Conservation (phyloP, 805 yeast species). For the Candida pseudofarinosa region DNA sequence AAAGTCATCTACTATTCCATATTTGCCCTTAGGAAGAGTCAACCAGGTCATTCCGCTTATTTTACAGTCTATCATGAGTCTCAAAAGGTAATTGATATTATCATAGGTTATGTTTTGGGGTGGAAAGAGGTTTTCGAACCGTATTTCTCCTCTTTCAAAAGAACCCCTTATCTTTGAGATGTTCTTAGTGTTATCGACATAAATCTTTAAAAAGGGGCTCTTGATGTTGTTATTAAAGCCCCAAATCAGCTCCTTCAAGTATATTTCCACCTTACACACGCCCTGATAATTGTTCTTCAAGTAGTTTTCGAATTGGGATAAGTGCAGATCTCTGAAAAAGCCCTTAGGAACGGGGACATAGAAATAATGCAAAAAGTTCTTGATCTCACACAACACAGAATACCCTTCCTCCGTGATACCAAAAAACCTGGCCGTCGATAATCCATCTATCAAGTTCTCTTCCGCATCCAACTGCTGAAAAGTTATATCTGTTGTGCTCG, state of each 20-base stretch:
- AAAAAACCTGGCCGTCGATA: constrained; percentile 73
- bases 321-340: constrained; percentile 53
- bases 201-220: constrained; percentile 74
- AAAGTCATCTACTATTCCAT: constrained; percentile 40
- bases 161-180: constrained; percentile 69
- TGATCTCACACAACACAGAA: constrained; percentile 84
- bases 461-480: constrained; percentile 97
- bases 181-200: constrained; percentile 59
- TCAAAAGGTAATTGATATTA: constrained; percentile 77
- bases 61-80: constrained; percentile 89
- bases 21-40: constrained; percentile 74
- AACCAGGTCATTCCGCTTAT: constrained; percentile 98
- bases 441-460: constrained; percentile 59
- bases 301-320: constrained; percentile 43
- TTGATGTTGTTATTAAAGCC: constrained; percentile 80
- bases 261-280: constrained; percentile 62
- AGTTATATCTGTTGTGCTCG: constrained; percentile 48
- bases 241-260: constrained; percentile 83
- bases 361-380: constrained; percentile 84
- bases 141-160: constrained; percentile 79
- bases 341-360: constrained; percentile 89
- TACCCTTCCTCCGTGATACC: constrained; percentile 89
- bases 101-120: constrained; percentile 73
- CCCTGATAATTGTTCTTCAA: constrained; percentile 49
- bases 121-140: constrained; percentile 60